Conservation (phyloP, 805 yeast genomes). For the Barnettozyma californica region DNA sequence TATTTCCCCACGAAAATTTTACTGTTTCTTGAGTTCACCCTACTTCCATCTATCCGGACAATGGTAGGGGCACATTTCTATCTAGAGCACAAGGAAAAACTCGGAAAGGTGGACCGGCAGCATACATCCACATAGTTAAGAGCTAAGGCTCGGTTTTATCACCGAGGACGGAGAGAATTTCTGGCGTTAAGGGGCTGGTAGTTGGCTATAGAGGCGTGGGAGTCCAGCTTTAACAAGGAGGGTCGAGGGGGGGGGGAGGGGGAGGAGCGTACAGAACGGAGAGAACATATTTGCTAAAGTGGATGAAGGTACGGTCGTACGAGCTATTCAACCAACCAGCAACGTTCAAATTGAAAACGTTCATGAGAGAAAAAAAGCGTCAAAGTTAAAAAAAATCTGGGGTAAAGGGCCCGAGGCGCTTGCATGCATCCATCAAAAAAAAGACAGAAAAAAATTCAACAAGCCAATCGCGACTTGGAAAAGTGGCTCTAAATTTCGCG, state of each 20-base stretch:
- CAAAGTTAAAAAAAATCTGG: constrained; percentile 11
- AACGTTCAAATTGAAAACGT: not conserved
- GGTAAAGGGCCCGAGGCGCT: constrained; percentile 10
- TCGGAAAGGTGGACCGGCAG: not conserved
- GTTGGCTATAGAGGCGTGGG: not conserved
- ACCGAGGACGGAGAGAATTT: constrained; percentile 1
- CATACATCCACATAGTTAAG: not conserved
- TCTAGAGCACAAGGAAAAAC: not conserved
- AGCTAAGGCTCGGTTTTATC: not conserved
- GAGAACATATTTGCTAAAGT: no score
- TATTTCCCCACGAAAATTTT: constrained; percentile 1
- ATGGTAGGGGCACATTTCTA: not conserved
- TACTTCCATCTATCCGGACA: not conserved
- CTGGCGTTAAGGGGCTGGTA: not conserved
- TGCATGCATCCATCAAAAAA: not conserved
- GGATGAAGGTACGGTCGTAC: no score
- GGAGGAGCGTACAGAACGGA: no score
- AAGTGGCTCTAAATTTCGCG: no score
- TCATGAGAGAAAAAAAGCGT: constrained; percentile 10
- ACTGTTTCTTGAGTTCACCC: not conserved
- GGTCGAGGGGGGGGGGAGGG: no score
- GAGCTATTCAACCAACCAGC: not conserved
- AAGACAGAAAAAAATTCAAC: not conserved
- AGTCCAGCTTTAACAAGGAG: no score
- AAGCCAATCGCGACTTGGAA: not conserved